phyloP scores from a whole-genome alignment of 805 yeast genomes.

The Torulaspora delbrueckii region DNA sequence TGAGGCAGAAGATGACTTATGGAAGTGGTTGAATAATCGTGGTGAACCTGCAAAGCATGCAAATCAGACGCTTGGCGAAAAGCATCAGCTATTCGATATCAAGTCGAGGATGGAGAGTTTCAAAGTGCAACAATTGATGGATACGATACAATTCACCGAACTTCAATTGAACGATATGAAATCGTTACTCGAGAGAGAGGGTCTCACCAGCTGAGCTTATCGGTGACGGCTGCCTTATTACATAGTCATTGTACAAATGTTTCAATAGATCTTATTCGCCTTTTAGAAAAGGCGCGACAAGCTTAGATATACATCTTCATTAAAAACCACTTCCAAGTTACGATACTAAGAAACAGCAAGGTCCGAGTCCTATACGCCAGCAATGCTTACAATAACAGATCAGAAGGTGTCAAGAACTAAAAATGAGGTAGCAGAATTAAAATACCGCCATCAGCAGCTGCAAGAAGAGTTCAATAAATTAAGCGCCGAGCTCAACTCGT shows the following conservation, averaged over 20 bases:
- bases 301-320: neutral
- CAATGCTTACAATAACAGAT: neutral
- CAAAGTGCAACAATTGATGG: conserved; percentile 25
- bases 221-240: neutral
- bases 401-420: conserved; percentile 5
- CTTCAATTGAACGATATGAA: conserved; percentile 27
- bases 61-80: neutral
- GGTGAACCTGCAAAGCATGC: conserved; percentile 18
- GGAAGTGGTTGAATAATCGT: conserved; percentile 67
- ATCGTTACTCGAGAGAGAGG: conserved; percentile 11
- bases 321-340: neutral
- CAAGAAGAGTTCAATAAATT: conserved; percentile 6
- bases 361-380: neutral
- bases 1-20: conserved; percentile 54
- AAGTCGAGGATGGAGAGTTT: conserved; percentile 10
- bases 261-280: too few relatives aligned
- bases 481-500: conserved; percentile 12
- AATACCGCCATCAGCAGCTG: conserved; percentile 3
- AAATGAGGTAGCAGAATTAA: conserved; percentile 4
- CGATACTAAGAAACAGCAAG: neutral
- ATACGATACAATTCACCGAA: conserved; percentile 28
- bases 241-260: neutral
- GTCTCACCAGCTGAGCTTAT: neutral
- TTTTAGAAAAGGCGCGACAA: neutral
- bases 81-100: neutral